Percentiles rank a stretch among this genome's conserved stretches.
Conservation (phyloP, 2,329 filamentous ascomycete species). For the Penicillium crustosum region DNA sequence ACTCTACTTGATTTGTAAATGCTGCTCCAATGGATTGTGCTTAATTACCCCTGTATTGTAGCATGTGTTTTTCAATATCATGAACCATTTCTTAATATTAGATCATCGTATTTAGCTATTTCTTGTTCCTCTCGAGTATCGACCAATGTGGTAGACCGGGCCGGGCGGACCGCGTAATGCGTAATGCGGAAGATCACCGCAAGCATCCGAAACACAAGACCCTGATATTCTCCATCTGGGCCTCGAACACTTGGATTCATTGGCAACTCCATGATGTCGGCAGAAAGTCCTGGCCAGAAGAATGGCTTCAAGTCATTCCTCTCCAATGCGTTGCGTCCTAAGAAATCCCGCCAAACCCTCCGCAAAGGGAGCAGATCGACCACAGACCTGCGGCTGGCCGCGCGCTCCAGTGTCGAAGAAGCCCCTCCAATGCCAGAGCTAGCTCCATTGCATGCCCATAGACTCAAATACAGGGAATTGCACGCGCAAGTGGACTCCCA, state of each 20-base stretch:
- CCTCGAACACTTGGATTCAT: background rate
- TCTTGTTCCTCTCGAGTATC: background rate
- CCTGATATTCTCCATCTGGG: slow-evolving; percentile 2
- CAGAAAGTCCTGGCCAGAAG: slow-evolving; percentile 33
- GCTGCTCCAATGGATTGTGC: slow-evolving; percentile 7
- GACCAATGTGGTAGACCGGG: slow-evolving; percentile 8
- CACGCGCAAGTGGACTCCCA: slow-evolving; percentile 35
- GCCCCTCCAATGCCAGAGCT: slow-evolving; percentile 33
- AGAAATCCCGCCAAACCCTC: slow-evolving; percentile 40
- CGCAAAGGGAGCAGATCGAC: slow-evolving; percentile 35
- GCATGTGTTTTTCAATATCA: slow-evolving; percentile 14
- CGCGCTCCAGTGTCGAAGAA: slow-evolving; percentile 26
- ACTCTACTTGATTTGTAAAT: slow-evolving; percentile 8
- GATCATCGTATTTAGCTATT: background rate
- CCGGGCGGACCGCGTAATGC: slow-evolving; percentile 13
- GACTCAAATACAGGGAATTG: slow-evolving; percentile 32
- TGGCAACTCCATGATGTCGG: slow-evolving; percentile 26
- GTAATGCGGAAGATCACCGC: slow-evolving; percentile 5
- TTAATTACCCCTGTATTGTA: slow-evolving; percentile 22
- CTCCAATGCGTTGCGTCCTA: slow-evolving; percentile 33
- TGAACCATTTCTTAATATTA: background rate
- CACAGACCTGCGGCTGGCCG: slow-evolving; percentile 28
- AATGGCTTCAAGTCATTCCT: slow-evolving; percentile 33
- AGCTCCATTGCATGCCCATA: slow-evolving; percentile 37
- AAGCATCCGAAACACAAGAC: slow-evolving; percentile 6